A percentile compares a stretch with the other conserved stretches of the same genome.
phyloP scores from a whole-genome alignment of 306 rosid species.

The Comarum palustre region DNA sequence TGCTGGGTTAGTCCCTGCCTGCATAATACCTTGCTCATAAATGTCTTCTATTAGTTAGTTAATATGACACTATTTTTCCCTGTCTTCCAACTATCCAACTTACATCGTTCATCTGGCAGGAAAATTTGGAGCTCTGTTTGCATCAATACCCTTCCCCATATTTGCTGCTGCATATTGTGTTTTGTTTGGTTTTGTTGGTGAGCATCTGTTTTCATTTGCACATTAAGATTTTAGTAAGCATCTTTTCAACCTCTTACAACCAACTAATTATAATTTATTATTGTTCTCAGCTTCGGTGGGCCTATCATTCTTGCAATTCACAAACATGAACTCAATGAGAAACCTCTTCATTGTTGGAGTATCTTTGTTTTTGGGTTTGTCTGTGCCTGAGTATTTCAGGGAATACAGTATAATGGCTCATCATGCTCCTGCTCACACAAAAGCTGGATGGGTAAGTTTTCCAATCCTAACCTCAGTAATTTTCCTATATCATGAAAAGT shows the following conservation, averaged over 20 bases:
- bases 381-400: conserved; percentile 86
- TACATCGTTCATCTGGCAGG: conserved; percentile 46
- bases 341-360: conserved; percentile 87
- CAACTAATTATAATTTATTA: conserved; percentile 12
- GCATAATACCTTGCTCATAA: not conserved
- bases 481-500: too few relatives aligned
- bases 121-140: conserved; percentile 94
- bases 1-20: conserved; percentile 55
- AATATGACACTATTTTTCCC: not conserved
- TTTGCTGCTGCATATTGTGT: conserved; percentile 92
- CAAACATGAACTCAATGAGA: conserved; percentile 98
- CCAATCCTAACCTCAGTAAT: not conserved
- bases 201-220: conserved; percentile 18
- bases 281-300: conserved; percentile 88
- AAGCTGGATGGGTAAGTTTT: conserved; percentile 91
- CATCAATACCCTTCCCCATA: conserved; percentile 90
- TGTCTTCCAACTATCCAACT: conserved; percentile 1
- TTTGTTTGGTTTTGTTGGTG: conserved; percentile 95
- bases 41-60: not conserved
- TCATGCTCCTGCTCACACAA: conserved; percentile 89
- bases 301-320: conserved; percentile 94
- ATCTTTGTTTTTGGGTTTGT: conserved; percentile 81
- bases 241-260: not conserved
- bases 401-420: conserved; percentile 78
- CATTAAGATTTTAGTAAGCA: not conserved